Base-by-base conservation (phyloP, 306 rosid genomes). In the Rosa multiflora region DNA sequence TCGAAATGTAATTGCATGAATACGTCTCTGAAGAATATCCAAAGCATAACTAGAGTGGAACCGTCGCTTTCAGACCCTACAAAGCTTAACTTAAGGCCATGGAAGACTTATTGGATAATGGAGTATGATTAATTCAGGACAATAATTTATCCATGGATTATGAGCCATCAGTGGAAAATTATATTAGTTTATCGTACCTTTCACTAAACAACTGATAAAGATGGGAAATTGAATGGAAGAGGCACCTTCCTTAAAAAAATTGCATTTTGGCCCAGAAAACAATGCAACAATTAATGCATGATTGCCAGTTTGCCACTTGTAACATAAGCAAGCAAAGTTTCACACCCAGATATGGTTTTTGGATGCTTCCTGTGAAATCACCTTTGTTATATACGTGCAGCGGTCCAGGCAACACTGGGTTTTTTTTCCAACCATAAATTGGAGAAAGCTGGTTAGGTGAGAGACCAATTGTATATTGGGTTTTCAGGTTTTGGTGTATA, bases 341-440 rank as follows among this genome's bases (percentile, higher is more conserved):
- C 20, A 12, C 3, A 14, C 23, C 63, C 35, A 59, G 66, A 59
- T 10, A 13, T 35, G 44, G 72, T 39, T 67, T 67, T 67, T 40
- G 72, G 72, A 67, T 18, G 72, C 72, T 67, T 67, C 72, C 72
- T 32, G 35, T 26, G 67, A 26, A 11, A 61, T 40, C 40, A 61
- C 40, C 46, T 44, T 32, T 1, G 4, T 73, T 17, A 75, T 21
- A 56, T 18, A 58, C 13, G 29, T 18, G 79, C 35, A 32, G 35
- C 35, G 35, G 35, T 32, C 3, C 52, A 20, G 52, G 52, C 73
- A 67, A 68, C 3, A 15, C 20, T 15, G 39, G 39, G 10, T 10
- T 23, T 9, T n/a, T n/a, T 55, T 20, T 17, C 14, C 4, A 4
- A 18, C n/a, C 11, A 26, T 23, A 23, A 26, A 20, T 12, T 29